These are phyloP conservation scores for Nowakowskiella sp. DNA, from an alignment of 192 early-diverging fungal species.

Conservation along the genomic window DNA sequence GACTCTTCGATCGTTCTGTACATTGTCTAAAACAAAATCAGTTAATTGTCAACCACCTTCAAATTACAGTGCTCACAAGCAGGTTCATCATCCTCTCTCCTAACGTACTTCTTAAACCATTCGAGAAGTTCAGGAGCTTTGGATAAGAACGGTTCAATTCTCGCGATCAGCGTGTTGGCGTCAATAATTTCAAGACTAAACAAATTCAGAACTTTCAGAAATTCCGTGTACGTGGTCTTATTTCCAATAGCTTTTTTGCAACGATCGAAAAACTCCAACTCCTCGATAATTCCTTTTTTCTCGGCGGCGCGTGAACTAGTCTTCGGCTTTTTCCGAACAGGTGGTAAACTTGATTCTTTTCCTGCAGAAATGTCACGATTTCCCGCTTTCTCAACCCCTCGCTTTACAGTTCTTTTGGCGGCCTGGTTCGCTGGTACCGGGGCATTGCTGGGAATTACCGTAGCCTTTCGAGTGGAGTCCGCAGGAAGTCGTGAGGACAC, in stretches of 20 bases:
- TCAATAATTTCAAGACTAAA: constrained; percentile 93
- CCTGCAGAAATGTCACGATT: constrained; percentile 9
- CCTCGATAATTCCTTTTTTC: constrained; percentile 47
- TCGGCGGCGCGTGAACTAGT: neutral
- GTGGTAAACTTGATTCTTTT: too few species aligned
- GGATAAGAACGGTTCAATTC: constrained; percentile 76
- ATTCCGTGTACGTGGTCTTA: constrained; percentile 88
- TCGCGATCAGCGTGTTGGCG: constrained; percentile 70
- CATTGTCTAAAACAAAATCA: constrained; percentile 44
- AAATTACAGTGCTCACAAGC: constrained; percentile 29
- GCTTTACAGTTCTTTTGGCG: neutral
- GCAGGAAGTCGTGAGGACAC: too few species aligned
- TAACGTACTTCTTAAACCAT: constrained; percentile 88
- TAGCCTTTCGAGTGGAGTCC: too few species aligned
- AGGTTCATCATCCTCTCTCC: constrained; percentile 70
- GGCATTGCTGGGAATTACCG: too few species aligned
- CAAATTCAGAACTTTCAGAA: constrained; percentile 89
- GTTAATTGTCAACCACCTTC: neutral
- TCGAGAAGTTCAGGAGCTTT: constrained; percentile 79
- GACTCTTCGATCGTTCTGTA: constrained; percentile 48
- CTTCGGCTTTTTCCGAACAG: neutral
- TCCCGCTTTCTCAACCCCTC: neutral
- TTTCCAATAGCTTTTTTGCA: constrained; percentile 80
- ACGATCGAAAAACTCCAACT: constrained; percentile 90
- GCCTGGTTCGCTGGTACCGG: too few species aligned